A percentile compares a stretch with the other conserved stretches of the same genome.
These are phyloP conservation scores for Talaromyces thailandensis DNA, from an alignment of 495 filamentous ascomycete genomes.

Conservation along the genomic window DNA sequence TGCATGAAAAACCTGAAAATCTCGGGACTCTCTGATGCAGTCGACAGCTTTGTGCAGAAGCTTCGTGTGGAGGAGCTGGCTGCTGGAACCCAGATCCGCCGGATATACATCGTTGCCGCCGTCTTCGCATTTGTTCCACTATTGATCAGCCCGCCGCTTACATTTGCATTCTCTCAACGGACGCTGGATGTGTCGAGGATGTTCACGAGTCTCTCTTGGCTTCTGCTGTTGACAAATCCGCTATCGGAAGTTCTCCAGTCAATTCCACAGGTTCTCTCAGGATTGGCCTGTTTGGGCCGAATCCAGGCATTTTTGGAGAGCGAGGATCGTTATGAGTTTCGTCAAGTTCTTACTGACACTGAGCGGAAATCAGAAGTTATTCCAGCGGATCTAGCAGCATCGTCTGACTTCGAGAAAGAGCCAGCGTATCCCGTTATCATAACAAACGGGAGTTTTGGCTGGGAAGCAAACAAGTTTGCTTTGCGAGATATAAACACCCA, in stretches of 20 bases:
- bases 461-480: slow-evolving; percentile 14
- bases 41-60: slow-evolving; percentile 26
- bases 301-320: slow-evolving; percentile 50
- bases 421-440: slow-evolving; percentile 20
- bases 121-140: slow-evolving; percentile 8
- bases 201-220: slow-evolving; percentile 53
- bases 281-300: slow-evolving; percentile 46
- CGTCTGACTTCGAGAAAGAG: slow-evolving; percentile 22
- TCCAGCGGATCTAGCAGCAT: slow-evolving; percentile 7
- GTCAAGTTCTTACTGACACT: slow-evolving; percentile 8
- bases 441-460: slow-evolving; percentile 33
- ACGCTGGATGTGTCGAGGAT: slow-evolving; percentile 38
- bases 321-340: slow-evolving; percentile 19
- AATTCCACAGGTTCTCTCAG: slow-evolving; percentile 41
- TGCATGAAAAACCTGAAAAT: slow-evolving; percentile 41
- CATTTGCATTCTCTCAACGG: slow-evolving; percentile 9
- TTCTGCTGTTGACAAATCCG: slow-evolving; percentile 48
- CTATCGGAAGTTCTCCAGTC: slow-evolving; percentile 44
- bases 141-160: slow-evolving; percentile 7
- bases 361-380: slow-evolving; percentile 2
- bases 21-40: slow-evolving; percentile 24
- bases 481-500: slow-evolving; percentile 4
- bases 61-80: slow-evolving; percentile 32
- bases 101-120: slow-evolving; percentile 11
- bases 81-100: slow-evolving; percentile 22